Evolutionary conservation across 2,329 filamentous ascomycete species (phyloP), one percentile per base, ranked within the genome.

Genomic region (Ceratocystis destructans): DNA sequence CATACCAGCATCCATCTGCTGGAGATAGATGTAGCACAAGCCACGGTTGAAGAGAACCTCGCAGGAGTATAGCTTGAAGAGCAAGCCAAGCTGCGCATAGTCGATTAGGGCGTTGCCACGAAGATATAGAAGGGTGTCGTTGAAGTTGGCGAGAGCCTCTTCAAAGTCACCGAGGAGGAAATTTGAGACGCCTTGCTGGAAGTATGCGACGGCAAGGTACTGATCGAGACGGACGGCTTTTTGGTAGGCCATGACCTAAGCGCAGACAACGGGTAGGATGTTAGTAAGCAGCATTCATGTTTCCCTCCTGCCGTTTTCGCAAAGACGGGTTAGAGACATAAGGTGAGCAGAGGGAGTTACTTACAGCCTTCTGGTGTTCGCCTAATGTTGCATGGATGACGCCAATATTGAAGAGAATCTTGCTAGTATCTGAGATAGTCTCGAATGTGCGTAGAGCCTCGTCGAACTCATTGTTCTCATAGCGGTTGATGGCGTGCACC

Each of bases 391-490:
- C 94, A 79, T 96, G 89, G 72, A 99, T 97, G 48, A 99, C 93
- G 71, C 94, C 94, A 77, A 93, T 95, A 74, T 99, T 99, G 81
- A 99, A 99, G 69, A 96, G 81, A 69, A 99, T 99, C 80, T 96
- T 97, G 71, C 94, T 96, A 0, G 94, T 99, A 75, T 97, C 94
- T 69, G 88, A 83, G 72, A 99, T 96, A 71, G 82, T 84, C 69
- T 90, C 88, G 74, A 99, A 97, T 69, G 89, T 84, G 71, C 81
- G 83, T 69, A 97, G 78, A 33, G 94, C 86, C 70, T 93, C 88
- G 73, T 97, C 93, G 77, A 96, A 97, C 73, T 99, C 90, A 78
- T 96, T 96, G 78, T 93, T 94, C 78, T 99, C 94, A 79, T 99
- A 99, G 74, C 87, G 87, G 72, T 80, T 86, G 66, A 99, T 85